Base-by-base conservation (phyloP, 192 early-diverging fungal genomes). In the Backusella liffmaniae region DNA sequence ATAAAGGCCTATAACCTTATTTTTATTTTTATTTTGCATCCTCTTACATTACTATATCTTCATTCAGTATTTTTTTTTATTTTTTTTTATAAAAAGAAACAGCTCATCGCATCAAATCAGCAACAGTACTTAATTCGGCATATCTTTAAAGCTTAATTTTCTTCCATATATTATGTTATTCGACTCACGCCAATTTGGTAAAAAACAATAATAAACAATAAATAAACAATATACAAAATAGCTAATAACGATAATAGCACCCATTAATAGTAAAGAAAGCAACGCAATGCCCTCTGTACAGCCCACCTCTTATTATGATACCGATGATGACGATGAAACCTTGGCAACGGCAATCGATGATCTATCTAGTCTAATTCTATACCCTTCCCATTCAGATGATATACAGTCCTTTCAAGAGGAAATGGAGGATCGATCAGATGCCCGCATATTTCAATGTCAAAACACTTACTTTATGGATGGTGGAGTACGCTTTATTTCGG, bases 391-490 rank as follows among this genome's bases (percentile, higher is more conserved):
- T 26, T 12, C 21, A 62, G 26, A 29, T 49, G 70, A 71, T 32
- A 34, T 41, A 12, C 36, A 44, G 29, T 71, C 42, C 12, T 79
- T 73, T 53, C 67, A 37, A 30, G 49, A 70, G 9, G 59, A 73
- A 15, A 81, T 81, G 53, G 51, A 81, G 62, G 56, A 69, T 49
- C 72, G 68, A 72, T 35, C 32, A 15, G 68, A 77, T 71, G 30
- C 70, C 3, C 73, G 62, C 21, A 72, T 83, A 66, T 77, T 76
- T 23, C 73, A 70, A 32, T 72, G 68, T 65, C 77, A 75, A 72
- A 83, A 79, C 59, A 83, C 78, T 32, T 83, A 83, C 41, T 83
- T 83, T 46, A 76, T 83, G 49, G 82, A 83, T 65, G 82, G 82
- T 15, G 77, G 77, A 32, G 76, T 75, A 34, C 68, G 82, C 34